Evolutionary conservation across 192 early-diverging fungal species (phyloP).

Genomic region (Geranomyces variabilis): DNA sequence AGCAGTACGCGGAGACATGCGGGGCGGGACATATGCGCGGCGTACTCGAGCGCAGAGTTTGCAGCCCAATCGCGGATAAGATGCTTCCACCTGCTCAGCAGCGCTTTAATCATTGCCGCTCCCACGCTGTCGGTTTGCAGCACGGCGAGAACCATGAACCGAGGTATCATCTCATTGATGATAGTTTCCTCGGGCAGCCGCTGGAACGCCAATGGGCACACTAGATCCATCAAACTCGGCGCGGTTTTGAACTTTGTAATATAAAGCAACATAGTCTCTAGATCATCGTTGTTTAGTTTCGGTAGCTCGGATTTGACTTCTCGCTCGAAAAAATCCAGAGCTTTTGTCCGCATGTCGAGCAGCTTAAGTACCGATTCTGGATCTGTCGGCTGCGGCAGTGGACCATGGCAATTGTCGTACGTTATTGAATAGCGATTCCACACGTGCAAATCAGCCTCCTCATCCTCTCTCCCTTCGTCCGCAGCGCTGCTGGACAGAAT

Average conservation of each 20-base stretch:
- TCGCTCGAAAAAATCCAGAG: conserved; percentile 20
- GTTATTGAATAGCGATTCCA: conserved; percentile 37
- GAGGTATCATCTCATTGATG: conserved; percentile 36
- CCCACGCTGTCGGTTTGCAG: conserved; percentile 35
- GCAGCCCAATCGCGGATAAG: conserved; percentile 28
- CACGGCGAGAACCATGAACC: conserved; percentile 40
- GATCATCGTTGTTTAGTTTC: neutral
- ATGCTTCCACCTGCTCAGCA: conserved; percentile 4
- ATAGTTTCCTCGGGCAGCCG: conserved; percentile 19
- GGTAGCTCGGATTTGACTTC: conserved; percentile 15
- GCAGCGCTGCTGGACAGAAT: conserved; percentile 26
- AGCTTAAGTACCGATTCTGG: conserved; percentile 24
- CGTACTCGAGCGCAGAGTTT: conserved; percentile 45
- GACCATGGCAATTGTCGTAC: conserved; percentile 13
- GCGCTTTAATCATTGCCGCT: conserved; percentile 26
- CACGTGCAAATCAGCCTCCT: conserved; percentile 32
- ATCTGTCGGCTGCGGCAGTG: conserved; percentile 21
- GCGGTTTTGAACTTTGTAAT: conserved; percentile 34
- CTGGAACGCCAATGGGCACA: conserved; percentile 19
- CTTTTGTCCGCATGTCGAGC: conserved; percentile 21
- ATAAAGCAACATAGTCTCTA: conserved; percentile 20
- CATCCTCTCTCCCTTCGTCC: conserved; percentile 30
- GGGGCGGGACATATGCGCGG: conserved; percentile 38
- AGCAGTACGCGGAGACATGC: conserved; percentile 38
- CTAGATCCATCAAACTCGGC: conserved; percentile 25